A percentile compares a stretch with the other conserved stretches of the same genome.
Conservation (phyloP, 108 stramenopile genomes). For the Pseudonitzschia delicatissima region DNA sequence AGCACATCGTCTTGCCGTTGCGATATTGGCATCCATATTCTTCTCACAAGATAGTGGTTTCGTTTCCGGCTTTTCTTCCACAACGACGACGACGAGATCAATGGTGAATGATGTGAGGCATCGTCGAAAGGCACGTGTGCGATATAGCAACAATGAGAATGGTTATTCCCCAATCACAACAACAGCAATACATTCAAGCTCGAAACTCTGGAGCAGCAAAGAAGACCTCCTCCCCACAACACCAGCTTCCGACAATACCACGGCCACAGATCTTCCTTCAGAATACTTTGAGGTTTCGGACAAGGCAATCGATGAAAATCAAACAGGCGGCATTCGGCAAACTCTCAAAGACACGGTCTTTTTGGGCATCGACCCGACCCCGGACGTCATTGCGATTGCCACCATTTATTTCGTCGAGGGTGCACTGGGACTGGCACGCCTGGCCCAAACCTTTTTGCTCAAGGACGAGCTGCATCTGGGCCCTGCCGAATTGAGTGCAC, state of each 20-base stretch:
- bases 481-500: conserved; percentile 87
- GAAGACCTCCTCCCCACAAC: neutral
- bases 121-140: too few relatives aligned
- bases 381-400: conserved; percentile 82
- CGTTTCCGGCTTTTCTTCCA: too few relatives aligned
- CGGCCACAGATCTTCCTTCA: neutral
- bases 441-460: conserved; percentile 91
- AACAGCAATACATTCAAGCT: neutral
- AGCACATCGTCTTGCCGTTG: too few relatives aligned
- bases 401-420: conserved; percentile 96
- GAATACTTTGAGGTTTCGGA: neutral
- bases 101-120: too few relatives aligned
- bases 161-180: too few relatives aligned
- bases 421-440: conserved; percentile 87
- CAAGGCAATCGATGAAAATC: neutral
- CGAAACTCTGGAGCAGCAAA: neutral
- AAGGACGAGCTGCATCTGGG: conserved; percentile 93
- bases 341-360: conserved; percentile 36
- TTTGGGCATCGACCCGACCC: conserved; percentile 73
- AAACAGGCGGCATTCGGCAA: neutral
- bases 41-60: too few relatives aligned
- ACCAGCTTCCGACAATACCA: neutral
- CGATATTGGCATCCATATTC: too few relatives aligned
- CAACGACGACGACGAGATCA: too few relatives aligned
- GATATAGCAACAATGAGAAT: too few relatives aligned